Evolutionary conservation across 2,329 filamentous ascomycete genomes (phyloP).

Genomic region (Scortechinia acanthostroma): DNA sequence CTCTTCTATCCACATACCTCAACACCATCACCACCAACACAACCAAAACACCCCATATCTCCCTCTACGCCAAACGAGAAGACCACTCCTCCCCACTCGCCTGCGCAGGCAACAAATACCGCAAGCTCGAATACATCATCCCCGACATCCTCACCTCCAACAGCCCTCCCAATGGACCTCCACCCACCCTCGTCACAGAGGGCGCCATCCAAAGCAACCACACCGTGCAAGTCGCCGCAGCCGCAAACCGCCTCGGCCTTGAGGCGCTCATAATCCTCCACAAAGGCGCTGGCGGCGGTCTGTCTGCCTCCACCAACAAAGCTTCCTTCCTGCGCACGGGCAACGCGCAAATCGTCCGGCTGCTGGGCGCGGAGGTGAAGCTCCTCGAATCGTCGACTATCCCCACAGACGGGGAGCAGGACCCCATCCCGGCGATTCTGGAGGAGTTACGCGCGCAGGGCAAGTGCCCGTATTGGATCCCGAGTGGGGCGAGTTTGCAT

Average conservation of each 20-base stretch:
- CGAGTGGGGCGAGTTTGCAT: conserved; percentile 20
- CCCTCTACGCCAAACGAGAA: conserved; percentile 20
- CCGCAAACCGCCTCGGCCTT: conserved; percentile 15
- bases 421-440: conserved; percentile 10
- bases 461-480: conserved; percentile 20
- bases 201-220: conserved; percentile 25
- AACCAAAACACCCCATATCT: conserved; percentile 5
- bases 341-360: background rate
- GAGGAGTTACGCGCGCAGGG: conserved; percentile 9
- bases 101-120: conserved; percentile 24
- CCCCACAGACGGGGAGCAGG: background rate
- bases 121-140: conserved; percentile 24
- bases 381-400: background rate
- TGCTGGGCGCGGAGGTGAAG: background rate
- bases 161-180: background rate
- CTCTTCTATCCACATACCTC: conserved; percentile 7
- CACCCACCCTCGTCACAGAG: conserved; percentile 19
- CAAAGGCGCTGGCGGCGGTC: background rate
- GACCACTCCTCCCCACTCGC: conserved; percentile 21
- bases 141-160: conserved; percentile 17
- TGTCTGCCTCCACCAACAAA: background rate
- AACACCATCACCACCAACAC: conserved; percentile 5
- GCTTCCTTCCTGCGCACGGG: background rate
- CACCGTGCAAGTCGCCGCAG: conserved; percentile 20
- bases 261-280: background rate